phyloP scores from a whole-genome alignment of 2,329 filamentous ascomycete species.

The Epichloe festucae region DNA sequence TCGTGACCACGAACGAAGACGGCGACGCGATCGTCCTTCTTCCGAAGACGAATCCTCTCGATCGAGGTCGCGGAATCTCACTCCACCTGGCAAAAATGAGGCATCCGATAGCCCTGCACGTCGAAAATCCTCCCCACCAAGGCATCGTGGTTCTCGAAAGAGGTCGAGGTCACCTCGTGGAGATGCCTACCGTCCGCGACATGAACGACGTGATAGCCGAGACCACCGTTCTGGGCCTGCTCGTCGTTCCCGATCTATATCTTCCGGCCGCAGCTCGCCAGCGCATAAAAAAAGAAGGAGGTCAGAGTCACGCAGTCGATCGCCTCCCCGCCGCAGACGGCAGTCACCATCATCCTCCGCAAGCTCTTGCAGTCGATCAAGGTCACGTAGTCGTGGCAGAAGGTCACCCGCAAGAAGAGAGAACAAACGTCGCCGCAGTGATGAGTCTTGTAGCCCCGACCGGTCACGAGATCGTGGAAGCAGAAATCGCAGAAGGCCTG shows the following conservation, averaged over 20 bases:
- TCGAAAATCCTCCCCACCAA: conserved; percentile 20
- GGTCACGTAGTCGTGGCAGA: conserved; percentile 17
- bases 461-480: not conserved
- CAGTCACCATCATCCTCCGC: conserved; percentile 28
- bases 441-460: conserved; percentile 3
- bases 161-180: conserved; percentile 25
- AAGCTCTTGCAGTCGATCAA: conserved; percentile 24
- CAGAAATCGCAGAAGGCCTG: not conserved
- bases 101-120: conserved; percentile 21
- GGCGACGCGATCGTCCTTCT: conserved; percentile 21
- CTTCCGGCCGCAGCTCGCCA: conserved; percentile 27
- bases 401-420: conserved; percentile 5
- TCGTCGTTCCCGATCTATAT: conserved; percentile 22
- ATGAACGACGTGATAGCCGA: conserved; percentile 11
- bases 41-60: conserved; percentile 19
- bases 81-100: conserved; percentile 17
- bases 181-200: conserved; percentile 15
- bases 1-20: conserved; percentile 23
- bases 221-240: conserved; percentile 10
- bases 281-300: conserved; percentile 35
- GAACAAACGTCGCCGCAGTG: conserved; percentile 3
- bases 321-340: conserved; percentile 26
- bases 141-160: conserved; percentile 22
- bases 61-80: conserved; percentile 22
- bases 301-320: conserved; percentile 35